phyloP scores from a whole-genome alignment of 129 eudicot genomes.

The Sambucus nigra region DNA sequence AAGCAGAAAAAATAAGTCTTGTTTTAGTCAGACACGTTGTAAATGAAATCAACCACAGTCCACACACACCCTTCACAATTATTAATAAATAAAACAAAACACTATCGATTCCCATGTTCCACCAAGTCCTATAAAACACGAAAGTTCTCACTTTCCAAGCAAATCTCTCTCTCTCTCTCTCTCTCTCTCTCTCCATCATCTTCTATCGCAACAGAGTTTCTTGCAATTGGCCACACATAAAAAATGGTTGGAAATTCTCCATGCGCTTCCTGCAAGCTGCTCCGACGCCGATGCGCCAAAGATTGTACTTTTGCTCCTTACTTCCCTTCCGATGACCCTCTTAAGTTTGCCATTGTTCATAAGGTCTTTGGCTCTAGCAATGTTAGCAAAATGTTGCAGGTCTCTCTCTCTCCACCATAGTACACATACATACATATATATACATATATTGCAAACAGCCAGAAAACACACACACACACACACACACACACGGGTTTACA shows the following conservation, averaged over 20 bases:
- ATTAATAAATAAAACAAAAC: neutral
- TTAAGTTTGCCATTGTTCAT: slow-evolving; percentile 82
- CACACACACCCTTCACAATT: neutral
- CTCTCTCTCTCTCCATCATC: neutral
- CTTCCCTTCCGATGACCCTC: slow-evolving; percentile 77
- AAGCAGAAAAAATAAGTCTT: too few species aligned
- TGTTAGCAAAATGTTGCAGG: slow-evolving; percentile 86
- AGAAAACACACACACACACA: neutral
- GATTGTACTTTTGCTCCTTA: slow-evolving; percentile 85
- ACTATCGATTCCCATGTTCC: neutral
- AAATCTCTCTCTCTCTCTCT: neutral
- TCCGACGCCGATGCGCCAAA: slow-evolving; percentile 71
- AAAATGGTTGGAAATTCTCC: slow-evolving; percentile 54
- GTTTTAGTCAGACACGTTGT: too few species aligned
- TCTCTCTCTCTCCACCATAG: slow-evolving; percentile 15
- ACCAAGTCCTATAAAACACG: neutral
- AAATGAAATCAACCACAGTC: too few species aligned
- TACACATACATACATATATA: too few species aligned
- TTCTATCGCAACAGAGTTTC: neutral
- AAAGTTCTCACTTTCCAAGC: too few species aligned
- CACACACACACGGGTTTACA: neutral
- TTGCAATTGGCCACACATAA: too few species aligned
- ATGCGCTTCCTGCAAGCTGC: slow-evolving; percentile 84
- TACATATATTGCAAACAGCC: too few species aligned
- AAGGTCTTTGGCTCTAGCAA: slow-evolving; percentile 92